Percentiles rank a stretch among this genome's conserved stretches.
Evolutionary conservation across 495 filamentous ascomycete genomes (phyloP).

Genomic region (Bacidia rubella): DNA sequence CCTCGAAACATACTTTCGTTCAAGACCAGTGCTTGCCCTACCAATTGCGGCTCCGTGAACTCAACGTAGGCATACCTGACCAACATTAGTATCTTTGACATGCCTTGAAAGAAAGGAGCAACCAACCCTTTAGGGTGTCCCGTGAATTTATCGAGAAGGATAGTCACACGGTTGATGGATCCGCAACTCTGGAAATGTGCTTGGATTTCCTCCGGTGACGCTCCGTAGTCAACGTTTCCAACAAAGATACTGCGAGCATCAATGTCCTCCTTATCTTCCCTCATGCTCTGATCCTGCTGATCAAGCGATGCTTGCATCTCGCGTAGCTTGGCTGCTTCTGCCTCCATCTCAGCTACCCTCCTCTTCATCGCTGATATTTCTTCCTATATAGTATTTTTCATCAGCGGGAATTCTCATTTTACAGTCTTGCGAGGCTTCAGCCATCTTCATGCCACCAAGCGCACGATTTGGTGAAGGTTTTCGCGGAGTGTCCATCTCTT

Average conservation of each 20-base stretch:
- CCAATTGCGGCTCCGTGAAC: constrained; percentile 87
- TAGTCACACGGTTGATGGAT: constrained; percentile 95
- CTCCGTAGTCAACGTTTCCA: constrained; percentile 96
- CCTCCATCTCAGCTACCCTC: constrained; percentile 97
- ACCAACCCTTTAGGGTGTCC: constrained; percentile 96
- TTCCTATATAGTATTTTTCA: constrained; percentile 40
- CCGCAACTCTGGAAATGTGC: constrained; percentile 97
- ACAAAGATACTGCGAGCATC: constrained; percentile 96
- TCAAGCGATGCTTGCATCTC: constrained; percentile 93
- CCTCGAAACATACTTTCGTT: constrained; percentile 97
- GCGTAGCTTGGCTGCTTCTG: constrained; percentile 84
- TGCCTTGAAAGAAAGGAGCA: constrained; percentile 3
- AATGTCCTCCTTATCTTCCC: constrained; percentile 90
- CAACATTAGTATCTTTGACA: constrained; percentile 9
- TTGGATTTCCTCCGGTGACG: constrained; percentile 96
- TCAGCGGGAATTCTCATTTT: constrained; percentile 19
- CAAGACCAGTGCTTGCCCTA: constrained; percentile 83
- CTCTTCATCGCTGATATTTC: constrained; percentile 98
- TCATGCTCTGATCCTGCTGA: constrained; percentile 64
- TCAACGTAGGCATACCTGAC: constrained; percentile 96
- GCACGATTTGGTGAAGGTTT: constrained; percentile 6
- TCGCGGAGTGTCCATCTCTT: constrained; percentile 19
- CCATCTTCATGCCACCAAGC: constrained; percentile 8
- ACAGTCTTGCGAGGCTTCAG: constrained; percentile 12
- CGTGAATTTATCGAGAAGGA: constrained; percentile 93